Percentiles rank a stretch among this genome's conserved stretches.
These are phyloP conservation scores for Saccharomycopsis vini DNA, from an alignment of 805 yeast species.

Conservation along the genomic window DNA sequence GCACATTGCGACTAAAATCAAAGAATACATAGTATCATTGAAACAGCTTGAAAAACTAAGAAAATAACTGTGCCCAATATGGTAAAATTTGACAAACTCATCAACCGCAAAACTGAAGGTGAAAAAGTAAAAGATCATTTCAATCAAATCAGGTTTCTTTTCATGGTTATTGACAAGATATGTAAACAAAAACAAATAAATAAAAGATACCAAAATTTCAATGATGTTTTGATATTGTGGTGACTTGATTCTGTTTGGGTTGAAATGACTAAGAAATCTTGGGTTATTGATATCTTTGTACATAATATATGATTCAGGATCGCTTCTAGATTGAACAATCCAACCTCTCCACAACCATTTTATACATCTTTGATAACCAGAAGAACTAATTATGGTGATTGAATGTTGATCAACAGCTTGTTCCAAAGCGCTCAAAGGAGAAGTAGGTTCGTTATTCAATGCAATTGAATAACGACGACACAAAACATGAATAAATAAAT, in stretches of 20 bases:
- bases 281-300: constrained; percentile 62
- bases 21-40: constrained; percentile 57
- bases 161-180: constrained; percentile 30
- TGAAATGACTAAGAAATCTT: constrained; percentile 54
- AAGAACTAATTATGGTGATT: constrained; percentile 62
- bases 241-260: constrained; percentile 75
- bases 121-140: constrained; percentile 49
- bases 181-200: constrained; percentile 56
- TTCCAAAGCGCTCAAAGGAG: constrained; percentile 66
- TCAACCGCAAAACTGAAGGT: constrained; percentile 60
- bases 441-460: constrained; percentile 49
- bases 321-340: constrained; percentile 66
- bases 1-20: constrained; percentile 44
- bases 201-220: constrained; percentile 57
- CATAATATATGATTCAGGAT: constrained; percentile 55
- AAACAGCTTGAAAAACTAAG: constrained; percentile 71
- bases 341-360: constrained; percentile 92
- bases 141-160: constrained; percentile 34
- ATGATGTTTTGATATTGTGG: constrained; percentile 73
- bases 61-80: constrained; percentile 54
- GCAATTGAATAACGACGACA: constrained; percentile 65
- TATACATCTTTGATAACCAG: constrained; percentile 79
- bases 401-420: constrained; percentile 81
- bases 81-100: constrained; percentile 62
- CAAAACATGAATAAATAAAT: constrained; percentile 63